phyloP scores from a whole-genome alignment of 805 yeast species.

The Ogataea wickerhamii region DNA sequence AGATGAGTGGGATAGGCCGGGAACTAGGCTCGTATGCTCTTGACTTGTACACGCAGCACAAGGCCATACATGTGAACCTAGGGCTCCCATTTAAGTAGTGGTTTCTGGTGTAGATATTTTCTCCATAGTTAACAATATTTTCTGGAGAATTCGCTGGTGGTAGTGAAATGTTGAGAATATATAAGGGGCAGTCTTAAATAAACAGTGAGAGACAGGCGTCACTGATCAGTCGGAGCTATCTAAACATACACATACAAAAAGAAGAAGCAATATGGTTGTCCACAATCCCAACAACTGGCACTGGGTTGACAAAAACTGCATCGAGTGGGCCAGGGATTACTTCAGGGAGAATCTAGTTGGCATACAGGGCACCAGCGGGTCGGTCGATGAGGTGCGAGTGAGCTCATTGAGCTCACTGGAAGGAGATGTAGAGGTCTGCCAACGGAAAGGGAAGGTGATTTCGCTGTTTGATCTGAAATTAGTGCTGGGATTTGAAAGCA shows the following conservation, averaged over 20 bases:
- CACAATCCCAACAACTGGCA: constrained; percentile 99
- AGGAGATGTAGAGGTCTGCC: constrained; percentile 97
- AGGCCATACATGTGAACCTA: constrained; percentile 69
- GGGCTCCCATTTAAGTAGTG: constrained; percentile 8
- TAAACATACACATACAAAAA: too few relatives aligned
- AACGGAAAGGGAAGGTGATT: constrained; percentile 94
- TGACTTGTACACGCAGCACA: constrained; percentile 57
- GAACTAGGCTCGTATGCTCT: constrained; percentile 68
- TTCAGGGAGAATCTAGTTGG: constrained; percentile 61
- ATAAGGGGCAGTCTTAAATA: too few relatives aligned
- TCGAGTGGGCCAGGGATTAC: constrained; percentile 83
- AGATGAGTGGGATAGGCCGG: constrained; percentile 63
- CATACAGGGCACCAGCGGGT: constrained; percentile 31
- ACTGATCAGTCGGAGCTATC: too few relatives aligned
- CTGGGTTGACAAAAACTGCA: constrained; percentile 98
- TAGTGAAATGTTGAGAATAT: too few relatives aligned
- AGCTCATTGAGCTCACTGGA: constrained; percentile 57
- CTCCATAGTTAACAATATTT: too few relatives aligned
- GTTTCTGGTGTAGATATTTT: too few relatives aligned
- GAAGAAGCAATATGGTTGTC: constrained; percentile 75
- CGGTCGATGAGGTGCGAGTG: constrained; percentile 34
- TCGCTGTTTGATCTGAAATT: constrained; percentile 80
- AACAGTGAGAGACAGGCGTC: too few relatives aligned
- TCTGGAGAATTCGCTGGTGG: too few relatives aligned
- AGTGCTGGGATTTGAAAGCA: constrained; percentile 55